Evolutionary conservation across 2,329 filamentous ascomycete species (phyloP).

Genomic region (Ceratocystis alfenasii): DNA sequence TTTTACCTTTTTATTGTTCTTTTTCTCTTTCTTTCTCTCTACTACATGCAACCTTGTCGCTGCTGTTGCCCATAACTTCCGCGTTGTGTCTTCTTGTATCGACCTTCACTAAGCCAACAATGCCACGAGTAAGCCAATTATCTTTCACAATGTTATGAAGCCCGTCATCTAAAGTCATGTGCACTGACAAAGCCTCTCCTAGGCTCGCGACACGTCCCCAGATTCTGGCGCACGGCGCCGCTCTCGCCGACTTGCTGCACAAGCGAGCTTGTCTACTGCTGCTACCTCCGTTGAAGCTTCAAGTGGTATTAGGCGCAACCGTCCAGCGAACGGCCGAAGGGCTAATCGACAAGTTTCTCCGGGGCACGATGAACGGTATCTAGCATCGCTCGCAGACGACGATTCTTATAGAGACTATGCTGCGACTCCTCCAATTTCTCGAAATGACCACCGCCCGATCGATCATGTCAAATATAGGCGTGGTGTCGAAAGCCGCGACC

Average conservation of each 20-base stretch:
- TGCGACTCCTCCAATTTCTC: constrained; percentile 8
- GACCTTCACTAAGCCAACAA: background rate
- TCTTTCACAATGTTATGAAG: background rate
- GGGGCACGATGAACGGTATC: background rate
- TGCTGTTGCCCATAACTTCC: background rate
- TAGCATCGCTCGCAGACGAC: background rate
- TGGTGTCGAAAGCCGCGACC: constrained; percentile 9
- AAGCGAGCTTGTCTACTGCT: background rate
- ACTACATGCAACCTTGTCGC: background rate
- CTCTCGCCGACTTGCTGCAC: constrained; percentile 13
- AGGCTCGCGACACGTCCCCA: constrained; percentile 11
- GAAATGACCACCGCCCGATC: background rate
- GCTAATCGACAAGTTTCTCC: background rate
- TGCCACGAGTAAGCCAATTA: background rate
- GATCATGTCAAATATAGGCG: background rate
- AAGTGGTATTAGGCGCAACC: constrained; percentile 3
- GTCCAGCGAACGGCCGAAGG: background rate
- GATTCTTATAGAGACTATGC: background rate
- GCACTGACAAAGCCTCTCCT: background rate
- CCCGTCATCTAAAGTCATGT: constrained; percentile 5
- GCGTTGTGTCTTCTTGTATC: background rate
- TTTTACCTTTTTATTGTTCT: background rate
- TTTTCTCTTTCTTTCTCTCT: background rate
- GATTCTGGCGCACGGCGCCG: constrained; percentile 14
- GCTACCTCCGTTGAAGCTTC: background rate